Evolutionary conservation across 768 basidiomycete genomes (phyloP), one percentile per base, ranked within the genome.

Genomic region (Lanmaoa rubissima): DNA sequence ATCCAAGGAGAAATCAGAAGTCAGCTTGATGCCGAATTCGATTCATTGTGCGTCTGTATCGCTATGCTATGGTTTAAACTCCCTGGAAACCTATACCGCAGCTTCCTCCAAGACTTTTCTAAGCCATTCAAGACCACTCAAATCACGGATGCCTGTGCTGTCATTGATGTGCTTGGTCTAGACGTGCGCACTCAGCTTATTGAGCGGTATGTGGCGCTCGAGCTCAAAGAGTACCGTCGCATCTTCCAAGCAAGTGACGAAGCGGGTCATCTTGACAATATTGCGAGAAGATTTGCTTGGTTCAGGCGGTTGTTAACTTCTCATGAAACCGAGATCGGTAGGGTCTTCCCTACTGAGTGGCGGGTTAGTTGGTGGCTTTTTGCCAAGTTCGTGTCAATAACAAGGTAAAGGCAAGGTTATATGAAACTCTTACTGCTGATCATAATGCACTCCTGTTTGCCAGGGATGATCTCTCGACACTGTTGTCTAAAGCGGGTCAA

Each of bases 201-300:
- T 13, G 92, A 95, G 51, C 87, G 94, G 50, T 97, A 97, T 65
- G 86, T 92, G 21, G 84, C 88, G 11, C 80, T 95, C 16, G 92
- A 97, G 63, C 79, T 99, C 26, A 92, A 93, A 68, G 97, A 98
- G 69, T 99, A 98, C 69, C 87, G 94, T 12, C 87, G 94, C 21
- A 95, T 99, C 68, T 98, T 99, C 75, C 85, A 90, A 48, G 84
- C 90, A 8, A 87, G 86, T 6, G 94, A 97, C 60, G 97, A 98
- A 73, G 94, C 97, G 2, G 97, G 96, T 4, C 93, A 97, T 65
- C 78, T 99, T 45, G 97, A 99, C 75, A 99, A 99, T 61, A 80
- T 97, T 7, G 85, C 92, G 0, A 79, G 97, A 16, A 83, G 97
- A 41, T 98, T 93, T 63, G 92, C 94, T 5, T 99, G 95, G 94